Percentiles rank a stretch among this genome's conserved stretches.
Conservation (phyloP, 1,139 yeast genomes). For the Lizanozyma gosingica region DNA sequence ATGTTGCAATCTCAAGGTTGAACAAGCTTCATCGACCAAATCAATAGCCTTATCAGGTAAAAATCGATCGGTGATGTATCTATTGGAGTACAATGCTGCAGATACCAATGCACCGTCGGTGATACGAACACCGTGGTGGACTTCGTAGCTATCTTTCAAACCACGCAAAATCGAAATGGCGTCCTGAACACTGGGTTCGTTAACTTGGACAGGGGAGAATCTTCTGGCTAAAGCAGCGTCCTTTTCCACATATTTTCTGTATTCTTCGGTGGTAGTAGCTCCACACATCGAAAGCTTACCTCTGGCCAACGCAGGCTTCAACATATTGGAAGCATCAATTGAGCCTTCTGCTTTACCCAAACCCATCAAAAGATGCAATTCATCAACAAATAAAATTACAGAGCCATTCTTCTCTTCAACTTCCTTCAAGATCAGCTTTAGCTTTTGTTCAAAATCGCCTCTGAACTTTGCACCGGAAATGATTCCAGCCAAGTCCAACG, state of each 20-base stretch:
- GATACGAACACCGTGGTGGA: constrained; percentile 97
- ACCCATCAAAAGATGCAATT: constrained; percentile 83
- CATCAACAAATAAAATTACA: constrained; percentile 84
- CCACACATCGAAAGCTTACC: constrained; percentile 93
- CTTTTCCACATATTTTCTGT: constrained; percentile 78
- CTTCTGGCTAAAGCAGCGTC: constrained; percentile 90
- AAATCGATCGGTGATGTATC: constrained; percentile 86
- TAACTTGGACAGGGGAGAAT: constrained; percentile 79
- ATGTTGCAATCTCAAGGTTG: constrained; percentile 86
- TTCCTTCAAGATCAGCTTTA: constrained; percentile 77
- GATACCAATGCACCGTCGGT: constrained; percentile 90
- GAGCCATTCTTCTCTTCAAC: constrained; percentile 75
- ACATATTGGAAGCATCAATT: constrained; percentile 87
- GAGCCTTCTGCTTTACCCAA: constrained; percentile 94
- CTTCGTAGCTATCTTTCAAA: constrained; percentile 87
- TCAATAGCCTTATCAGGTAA: constrained; percentile 96
- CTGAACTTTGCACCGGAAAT: constrained; percentile 92
- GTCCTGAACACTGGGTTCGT: constrained; percentile 90
- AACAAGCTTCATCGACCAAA: constrained; percentile 94
- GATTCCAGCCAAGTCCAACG: constrained; percentile 80
- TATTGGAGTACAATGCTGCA: constrained; percentile 82
- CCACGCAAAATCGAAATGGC: constrained; percentile 91
- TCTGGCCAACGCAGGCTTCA: constrained; percentile 91
- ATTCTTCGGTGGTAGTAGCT: constrained; percentile 89
- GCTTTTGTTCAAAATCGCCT: constrained; percentile 91